Evolutionary conservation across 2,329 filamentous ascomycete genomes (phyloP).

Genomic region (Epichloe sp.): DNA sequence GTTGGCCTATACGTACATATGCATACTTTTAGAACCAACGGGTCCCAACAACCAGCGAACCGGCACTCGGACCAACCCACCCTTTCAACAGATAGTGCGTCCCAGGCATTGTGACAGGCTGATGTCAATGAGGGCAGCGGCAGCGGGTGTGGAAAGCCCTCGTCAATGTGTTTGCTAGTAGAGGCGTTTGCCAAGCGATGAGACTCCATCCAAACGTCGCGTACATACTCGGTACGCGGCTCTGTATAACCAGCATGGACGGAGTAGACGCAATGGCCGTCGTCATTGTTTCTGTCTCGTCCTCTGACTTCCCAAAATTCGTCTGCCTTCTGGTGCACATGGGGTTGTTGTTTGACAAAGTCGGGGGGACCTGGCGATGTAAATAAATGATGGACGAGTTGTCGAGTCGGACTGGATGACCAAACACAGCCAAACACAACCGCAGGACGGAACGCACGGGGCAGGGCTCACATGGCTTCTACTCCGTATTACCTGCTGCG

Average conservation of each 20-base stretch:
- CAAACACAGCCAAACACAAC: not conserved
- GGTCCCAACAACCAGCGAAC: not conserved
- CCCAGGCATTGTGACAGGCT: slow-evolving; percentile 3
- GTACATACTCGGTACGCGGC: too few species aligned
- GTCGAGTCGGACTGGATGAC: not conserved
- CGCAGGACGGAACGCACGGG: not conserved
- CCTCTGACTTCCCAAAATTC: too few species aligned
- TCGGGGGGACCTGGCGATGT: not conserved
- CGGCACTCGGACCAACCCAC: slow-evolving; percentile 4
- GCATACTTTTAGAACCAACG: not conserved
- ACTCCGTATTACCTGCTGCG: not conserved
- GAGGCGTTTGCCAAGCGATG: not conserved
- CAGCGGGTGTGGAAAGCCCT: too few species aligned
- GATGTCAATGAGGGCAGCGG: not conserved
- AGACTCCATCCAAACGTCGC: not conserved
- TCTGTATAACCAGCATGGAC: not conserved
- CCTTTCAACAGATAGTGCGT: not conserved
- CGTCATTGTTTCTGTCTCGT: slow-evolving; percentile 1
- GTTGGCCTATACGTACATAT: not conserved
- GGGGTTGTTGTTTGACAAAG: not conserved
- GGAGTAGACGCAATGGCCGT: not conserved
- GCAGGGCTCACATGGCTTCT: not conserved
- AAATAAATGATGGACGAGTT: not conserved
- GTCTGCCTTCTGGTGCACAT: not conserved
- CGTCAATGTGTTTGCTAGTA: too few species aligned